Evolutionary conservation across 768 basidiomycete genomes (phyloP).

Genomic region (Sarcodon aspratus): DNA sequence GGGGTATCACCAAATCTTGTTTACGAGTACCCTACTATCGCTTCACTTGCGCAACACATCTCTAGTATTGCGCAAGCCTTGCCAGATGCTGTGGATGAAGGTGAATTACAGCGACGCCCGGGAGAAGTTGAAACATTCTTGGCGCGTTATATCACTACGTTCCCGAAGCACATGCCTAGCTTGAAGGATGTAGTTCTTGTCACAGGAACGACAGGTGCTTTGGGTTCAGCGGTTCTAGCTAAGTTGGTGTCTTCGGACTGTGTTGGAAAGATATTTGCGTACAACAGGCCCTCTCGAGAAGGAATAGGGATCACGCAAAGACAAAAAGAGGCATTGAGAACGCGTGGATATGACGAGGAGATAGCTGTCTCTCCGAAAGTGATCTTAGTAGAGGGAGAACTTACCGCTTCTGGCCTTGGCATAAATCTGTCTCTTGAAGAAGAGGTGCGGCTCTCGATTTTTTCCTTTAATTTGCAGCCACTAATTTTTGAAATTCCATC

Average conservation of each 20-base stretch:
- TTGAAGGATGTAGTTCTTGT: constrained; percentile 9
- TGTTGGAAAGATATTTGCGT: constrained; percentile 11
- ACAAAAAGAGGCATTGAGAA: constrained; percentile 7
- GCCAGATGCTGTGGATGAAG: constrained; percentile 22
- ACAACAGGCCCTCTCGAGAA: constrained; percentile 7
- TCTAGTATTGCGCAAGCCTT: constrained; percentile 12
- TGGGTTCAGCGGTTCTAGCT: constrained; percentile 9
- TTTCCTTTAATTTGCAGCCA: neutral
- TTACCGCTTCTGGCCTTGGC: constrained; percentile 4
- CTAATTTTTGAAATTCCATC: neutral
- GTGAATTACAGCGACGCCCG: neutral
- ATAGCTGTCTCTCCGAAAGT: constrained; percentile 4
- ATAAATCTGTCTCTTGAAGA: constrained; percentile 4
- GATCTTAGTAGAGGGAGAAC: constrained; percentile 5
- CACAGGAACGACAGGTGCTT: constrained; percentile 14
- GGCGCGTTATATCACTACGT: constrained; percentile 7
- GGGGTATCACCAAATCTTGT: constrained; percentile 21
- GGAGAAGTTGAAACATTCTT: constrained; percentile 8
- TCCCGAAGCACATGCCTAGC: constrained; percentile 1
- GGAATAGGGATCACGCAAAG: constrained; percentile 1
- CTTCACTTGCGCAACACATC: constrained; percentile 12
- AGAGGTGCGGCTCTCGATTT: constrained; percentile 5
- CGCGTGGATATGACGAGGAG: constrained; percentile 5
- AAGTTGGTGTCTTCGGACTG: constrained; percentile 1
- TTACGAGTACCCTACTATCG: constrained; percentile 28